A percentile compares a stretch with the other conserved stretches of the same genome.
These are phyloP conservation scores for Beauveria rudraprayagi DNA, from an alignment of 2,329 filamentous ascomycete genomes.

Conservation along the genomic window DNA sequence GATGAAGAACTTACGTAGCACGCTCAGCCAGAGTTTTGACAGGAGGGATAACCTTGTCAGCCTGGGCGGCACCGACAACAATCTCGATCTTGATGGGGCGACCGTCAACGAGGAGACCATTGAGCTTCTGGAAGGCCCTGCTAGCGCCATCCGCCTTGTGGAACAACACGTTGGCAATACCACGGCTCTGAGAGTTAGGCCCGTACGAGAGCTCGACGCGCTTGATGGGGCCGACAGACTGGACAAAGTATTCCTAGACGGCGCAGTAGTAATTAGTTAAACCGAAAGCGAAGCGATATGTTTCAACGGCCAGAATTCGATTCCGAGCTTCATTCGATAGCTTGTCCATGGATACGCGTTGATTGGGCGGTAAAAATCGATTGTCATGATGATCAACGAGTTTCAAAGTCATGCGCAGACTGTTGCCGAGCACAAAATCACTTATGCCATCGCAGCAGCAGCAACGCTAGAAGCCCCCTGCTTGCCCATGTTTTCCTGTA, in stretches of 20 bases:
- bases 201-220: conserved; percentile 88
- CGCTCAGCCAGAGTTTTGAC: conserved; percentile 74
- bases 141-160: conserved; percentile 69
- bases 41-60: conserved; percentile 57
- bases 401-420: background rate
- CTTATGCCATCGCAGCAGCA: background rate
- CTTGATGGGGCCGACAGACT: conserved; percentile 84
- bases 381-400: background rate
- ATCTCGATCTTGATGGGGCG: conserved; percentile 94
- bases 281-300: conserved; percentile 25
- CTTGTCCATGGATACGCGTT: conserved; percentile 19
- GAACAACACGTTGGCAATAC: conserved; percentile 87
- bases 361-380: background rate
- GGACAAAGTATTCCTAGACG: conserved; percentile 89
- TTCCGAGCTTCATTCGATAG: conserved; percentile 25
- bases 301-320: conserved; percentile 21
- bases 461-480: background rate
- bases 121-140: conserved; percentile 75
- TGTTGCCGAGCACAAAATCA: conserved; percentile 3
- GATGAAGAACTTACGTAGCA: conserved; percentile 40
- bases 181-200: conserved; percentile 82
- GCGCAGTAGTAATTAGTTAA: conserved; percentile 60
- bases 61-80: conserved; percentile 68
- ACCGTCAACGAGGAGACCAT: conserved; percentile 84
- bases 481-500: background rate